A percentile compares a stretch with the other conserved stretches of the same genome.
Conservation (phyloP, 1,284 basidiomycete genomes). For the Ceratobasidium sp. region DNA sequence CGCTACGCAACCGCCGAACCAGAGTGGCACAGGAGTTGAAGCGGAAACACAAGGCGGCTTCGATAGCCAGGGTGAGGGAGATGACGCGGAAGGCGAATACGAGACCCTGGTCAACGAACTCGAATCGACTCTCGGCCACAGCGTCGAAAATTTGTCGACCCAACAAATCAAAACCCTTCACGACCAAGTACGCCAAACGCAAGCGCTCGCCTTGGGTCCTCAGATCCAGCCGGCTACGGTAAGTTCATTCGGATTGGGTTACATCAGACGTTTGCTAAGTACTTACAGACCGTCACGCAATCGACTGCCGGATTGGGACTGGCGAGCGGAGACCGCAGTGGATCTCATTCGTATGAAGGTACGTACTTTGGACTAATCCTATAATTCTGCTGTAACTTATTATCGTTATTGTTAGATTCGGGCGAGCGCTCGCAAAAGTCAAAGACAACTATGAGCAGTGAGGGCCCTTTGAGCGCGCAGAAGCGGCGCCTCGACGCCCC, state of each 20-base stretch:
- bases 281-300: constrained; percentile 9
- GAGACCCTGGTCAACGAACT: neutral
- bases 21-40: neutral
- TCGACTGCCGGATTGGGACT: constrained; percentile 19
- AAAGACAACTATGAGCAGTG: neutral
- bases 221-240: constrained; percentile 14
- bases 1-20: neutral
- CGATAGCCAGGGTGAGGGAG: neutral
- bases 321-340: constrained; percentile 13
- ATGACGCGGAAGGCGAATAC: neutral
- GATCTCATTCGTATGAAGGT: constrained; percentile 23
- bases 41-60: neutral
- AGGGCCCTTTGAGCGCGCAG: neutral
- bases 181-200: neutral
- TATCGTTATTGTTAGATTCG: neutral
- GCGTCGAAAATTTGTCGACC: neutral
- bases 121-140: neutral
- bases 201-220: constrained; percentile 19
- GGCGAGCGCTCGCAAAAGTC: constrained; percentile 1
- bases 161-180: neutral
- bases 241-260: neutral
- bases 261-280: neutral
- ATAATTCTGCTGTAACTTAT: neutral
- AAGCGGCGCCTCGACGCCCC: constrained; percentile 15
- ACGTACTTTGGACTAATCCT: neutral